Evolutionary conservation across 2,329 filamentous ascomycete genomes (phyloP).

Genomic region (Colletotrichum viniferum): DNA sequence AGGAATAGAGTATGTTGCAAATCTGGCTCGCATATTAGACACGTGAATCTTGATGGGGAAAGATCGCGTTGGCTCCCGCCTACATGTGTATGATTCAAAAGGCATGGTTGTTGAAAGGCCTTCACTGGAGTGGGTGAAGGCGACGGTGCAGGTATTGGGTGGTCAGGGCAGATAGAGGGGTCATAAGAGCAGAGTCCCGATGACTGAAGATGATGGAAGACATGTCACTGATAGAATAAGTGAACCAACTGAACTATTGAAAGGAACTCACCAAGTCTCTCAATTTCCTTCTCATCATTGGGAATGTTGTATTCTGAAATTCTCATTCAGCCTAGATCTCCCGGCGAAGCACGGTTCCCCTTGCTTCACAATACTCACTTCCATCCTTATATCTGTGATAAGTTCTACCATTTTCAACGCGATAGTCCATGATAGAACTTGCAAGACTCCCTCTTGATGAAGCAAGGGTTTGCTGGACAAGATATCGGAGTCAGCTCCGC

Average conservation of each 20-base stretch:
- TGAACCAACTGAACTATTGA: neutral
- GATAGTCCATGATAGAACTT: slow-evolving; percentile 31
- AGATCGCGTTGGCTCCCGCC: neutral
- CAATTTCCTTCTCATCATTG: neutral
- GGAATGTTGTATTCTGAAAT: neutral
- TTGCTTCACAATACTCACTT: neutral
- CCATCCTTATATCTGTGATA: slow-evolving; percentile 24
- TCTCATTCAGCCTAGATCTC: neutral
- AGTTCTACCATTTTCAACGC: slow-evolving; percentile 9
- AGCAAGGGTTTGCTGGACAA: neutral
- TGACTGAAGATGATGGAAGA: neutral
- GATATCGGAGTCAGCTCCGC: neutral
- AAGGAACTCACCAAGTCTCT: neutral
- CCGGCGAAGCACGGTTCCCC: neutral
- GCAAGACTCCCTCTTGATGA: slow-evolving; percentile 33
- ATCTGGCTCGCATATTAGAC: neutral
- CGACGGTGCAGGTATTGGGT: neutral
- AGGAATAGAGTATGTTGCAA: neutral
- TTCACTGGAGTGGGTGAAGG: neutral
- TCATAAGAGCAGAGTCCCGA: neutral
- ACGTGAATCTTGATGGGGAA: neutral
- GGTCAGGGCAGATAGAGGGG: neutral
- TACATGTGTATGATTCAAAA: neutral
- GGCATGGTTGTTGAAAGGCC: neutral
- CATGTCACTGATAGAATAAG: neutral